These are phyloP conservation scores for Aciculosporium take DNA, from an alignment of 2,329 filamentous ascomycete species.

Conservation along the genomic window DNA sequence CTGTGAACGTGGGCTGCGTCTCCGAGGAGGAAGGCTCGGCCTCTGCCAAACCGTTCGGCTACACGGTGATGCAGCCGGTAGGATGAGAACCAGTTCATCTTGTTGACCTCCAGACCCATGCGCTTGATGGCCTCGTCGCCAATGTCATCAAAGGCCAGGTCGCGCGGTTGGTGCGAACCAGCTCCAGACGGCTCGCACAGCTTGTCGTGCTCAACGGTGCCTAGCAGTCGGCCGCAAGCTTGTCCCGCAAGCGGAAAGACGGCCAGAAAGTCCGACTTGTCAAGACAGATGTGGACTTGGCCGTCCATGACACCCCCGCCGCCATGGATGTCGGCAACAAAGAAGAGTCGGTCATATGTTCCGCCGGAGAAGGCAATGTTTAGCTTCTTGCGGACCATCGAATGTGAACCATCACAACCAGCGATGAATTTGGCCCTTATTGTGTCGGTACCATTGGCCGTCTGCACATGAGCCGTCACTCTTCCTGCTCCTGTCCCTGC, in stretches of 20 bases:
- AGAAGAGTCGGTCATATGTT: slow-evolving; percentile 1
- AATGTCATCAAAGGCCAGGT: neutral
- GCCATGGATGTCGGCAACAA: slow-evolving; percentile 1
- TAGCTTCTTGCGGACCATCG: slow-evolving; percentile 1
- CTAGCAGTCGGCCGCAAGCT: neutral
- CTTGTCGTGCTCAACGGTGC: neutral
- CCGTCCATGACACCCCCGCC: slow-evolving; percentile 1
- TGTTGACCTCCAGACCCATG: neutral
- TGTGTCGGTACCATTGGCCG: slow-evolving; percentile 14
- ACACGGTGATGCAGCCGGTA: slow-evolving; percentile 3
- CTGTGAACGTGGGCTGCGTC: slow-evolving; percentile 44
- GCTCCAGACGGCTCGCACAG: no score
- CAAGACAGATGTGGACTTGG: slow-evolving; percentile 2
- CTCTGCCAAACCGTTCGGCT: neutral
- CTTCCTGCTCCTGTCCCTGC: slow-evolving; percentile 38
- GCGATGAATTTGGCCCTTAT: slow-evolving; percentile 13
- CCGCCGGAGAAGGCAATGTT: slow-evolving; percentile 1
- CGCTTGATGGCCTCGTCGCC: neutral
- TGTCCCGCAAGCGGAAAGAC: neutral
- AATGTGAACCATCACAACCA: slow-evolving; percentile 2
- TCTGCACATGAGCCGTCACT: slow-evolving; percentile 19
- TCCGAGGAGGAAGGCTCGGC: slow-evolving; percentile 29
- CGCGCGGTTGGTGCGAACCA: neutral
- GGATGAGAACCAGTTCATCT: neutral
- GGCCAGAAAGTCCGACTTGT: slow-evolving; percentile 1